Evolutionary conservation across 805 yeast species (phyloP).

Genomic region (Candida sanyiensis): DNA sequence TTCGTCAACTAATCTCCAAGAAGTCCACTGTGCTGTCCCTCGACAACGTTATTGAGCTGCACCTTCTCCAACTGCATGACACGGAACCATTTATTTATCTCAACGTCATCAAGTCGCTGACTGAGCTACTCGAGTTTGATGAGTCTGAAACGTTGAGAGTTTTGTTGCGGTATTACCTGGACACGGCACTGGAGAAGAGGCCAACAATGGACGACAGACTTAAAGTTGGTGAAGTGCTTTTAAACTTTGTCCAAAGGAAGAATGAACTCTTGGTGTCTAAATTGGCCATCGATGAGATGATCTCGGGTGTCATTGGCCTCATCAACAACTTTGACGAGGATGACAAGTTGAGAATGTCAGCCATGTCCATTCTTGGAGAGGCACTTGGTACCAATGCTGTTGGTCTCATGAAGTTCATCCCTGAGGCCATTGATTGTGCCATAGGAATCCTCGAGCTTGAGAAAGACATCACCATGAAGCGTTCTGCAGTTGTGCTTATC

Average conservation of each 20-base stretch:
- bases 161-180: conserved; percentile 33
- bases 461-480: conserved; percentile 47
- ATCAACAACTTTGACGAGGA: conserved; percentile 41
- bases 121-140: conserved; percentile 46
- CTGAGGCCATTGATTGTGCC: conserved; percentile 67
- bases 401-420: conserved; percentile 43
- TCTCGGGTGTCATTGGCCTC: conserved; percentile 37
- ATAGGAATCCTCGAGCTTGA: conserved; percentile 69
- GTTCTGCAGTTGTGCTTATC: conserved; percentile 69
- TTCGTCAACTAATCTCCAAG: conserved; percentile 48
- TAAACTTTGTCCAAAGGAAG: conserved; percentile 49
- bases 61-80: conserved; percentile 60
- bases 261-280: conserved; percentile 30
- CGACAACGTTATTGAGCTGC: conserved; percentile 54
- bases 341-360: conserved; percentile 69
- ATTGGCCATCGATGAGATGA: conserved; percentile 35
- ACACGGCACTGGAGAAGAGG: conserved; percentile 21
- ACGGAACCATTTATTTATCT: conserved; percentile 84
- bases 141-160: conserved; percentile 32
- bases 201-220: conserved; percentile 56
- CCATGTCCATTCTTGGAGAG: conserved; percentile 79
- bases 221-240: conserved; percentile 75
- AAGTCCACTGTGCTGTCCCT: conserved; percentile 46
- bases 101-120: conserved; percentile 77
- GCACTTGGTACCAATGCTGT: conserved; percentile 54